These are phyloP conservation scores for Eucalyptus regnans DNA, from an alignment of 345 rosid species.

Conservation along the genomic window DNA sequence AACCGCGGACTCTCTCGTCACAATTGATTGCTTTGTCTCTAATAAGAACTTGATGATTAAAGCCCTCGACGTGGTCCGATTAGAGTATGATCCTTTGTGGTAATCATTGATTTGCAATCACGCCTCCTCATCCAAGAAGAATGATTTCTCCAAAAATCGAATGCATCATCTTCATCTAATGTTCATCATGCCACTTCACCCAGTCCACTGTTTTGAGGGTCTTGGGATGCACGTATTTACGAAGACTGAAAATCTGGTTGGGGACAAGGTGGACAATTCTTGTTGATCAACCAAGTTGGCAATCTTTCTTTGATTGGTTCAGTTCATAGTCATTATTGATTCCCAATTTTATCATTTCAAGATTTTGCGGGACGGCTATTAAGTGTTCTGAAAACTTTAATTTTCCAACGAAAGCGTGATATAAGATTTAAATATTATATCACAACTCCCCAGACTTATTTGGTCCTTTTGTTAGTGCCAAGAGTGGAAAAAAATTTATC, in stretches of 20 bases:
- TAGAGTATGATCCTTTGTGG: neutral
- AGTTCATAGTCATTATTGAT: too few relatives aligned
- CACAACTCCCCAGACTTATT: accelerated
- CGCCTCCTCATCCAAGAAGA: neutral
- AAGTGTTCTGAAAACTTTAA: accelerated
- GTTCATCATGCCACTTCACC: neutral
- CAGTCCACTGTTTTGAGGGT: neutral
- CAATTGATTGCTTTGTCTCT: too few relatives aligned
- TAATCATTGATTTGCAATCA: neutral
- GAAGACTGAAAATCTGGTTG: neutral
- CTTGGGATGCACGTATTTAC: neutral
- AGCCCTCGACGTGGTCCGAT: neutral
- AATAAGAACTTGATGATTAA: neutral
- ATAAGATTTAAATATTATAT: too few relatives aligned
- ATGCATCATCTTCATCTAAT: neutral
- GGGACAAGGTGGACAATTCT: neutral
- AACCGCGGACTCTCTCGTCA: too few relatives aligned
- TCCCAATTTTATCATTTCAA: too few relatives aligned
- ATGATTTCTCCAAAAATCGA: too few relatives aligned
- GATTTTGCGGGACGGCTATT: accelerated
- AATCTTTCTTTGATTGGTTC: neutral
- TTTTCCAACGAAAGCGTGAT: neutral
- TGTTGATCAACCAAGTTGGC: neutral
- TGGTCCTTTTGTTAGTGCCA: accelerated
- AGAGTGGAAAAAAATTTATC: neutral